Percentiles rank a stretch among this genome's conserved stretches.
Evolutionary conservation across 495 filamentous ascomycete species (phyloP).

Genomic region (Neurospora intermedia): DNA sequence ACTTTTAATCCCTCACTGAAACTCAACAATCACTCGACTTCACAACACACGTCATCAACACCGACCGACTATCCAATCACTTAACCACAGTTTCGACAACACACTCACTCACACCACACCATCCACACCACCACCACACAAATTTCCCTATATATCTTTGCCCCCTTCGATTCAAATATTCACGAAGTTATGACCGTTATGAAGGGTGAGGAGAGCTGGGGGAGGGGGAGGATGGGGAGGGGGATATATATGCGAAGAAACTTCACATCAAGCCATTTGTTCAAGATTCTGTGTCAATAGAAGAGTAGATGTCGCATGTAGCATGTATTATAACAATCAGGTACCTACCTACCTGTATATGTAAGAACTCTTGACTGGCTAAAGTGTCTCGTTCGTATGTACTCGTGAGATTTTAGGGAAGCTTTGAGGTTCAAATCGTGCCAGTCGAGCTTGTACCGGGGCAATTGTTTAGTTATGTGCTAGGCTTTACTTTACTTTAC

Average conservation of each 20-base stretch:
- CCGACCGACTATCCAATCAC: not conserved
- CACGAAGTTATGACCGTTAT: not conserved
- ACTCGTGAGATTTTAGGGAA: not conserved
- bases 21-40: not conserved
- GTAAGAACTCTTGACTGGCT: not conserved
- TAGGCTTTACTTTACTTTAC: not conserved
- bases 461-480: not conserved
- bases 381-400: not conserved
- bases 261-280: not conserved
- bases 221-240: not conserved
- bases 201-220: not conserved
- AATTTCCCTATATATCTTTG: not conserved
- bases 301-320: not conserved
- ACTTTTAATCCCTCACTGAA: not conserved
- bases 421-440: not conserved
- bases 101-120: not conserved
- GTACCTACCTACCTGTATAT: not conserved
- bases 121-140: not conserved
- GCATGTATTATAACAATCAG: not conserved
- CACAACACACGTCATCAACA: not conserved
- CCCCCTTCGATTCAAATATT: not conserved
- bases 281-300: not conserved
- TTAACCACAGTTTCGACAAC: not conserved
- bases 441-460: not conserved
- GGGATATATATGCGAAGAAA: not conserved